These are phyloP conservation scores for Phytopythium oedochilum DNA, from an alignment of 352 stramenopile genomes.

Conservation along the genomic window DNA sequence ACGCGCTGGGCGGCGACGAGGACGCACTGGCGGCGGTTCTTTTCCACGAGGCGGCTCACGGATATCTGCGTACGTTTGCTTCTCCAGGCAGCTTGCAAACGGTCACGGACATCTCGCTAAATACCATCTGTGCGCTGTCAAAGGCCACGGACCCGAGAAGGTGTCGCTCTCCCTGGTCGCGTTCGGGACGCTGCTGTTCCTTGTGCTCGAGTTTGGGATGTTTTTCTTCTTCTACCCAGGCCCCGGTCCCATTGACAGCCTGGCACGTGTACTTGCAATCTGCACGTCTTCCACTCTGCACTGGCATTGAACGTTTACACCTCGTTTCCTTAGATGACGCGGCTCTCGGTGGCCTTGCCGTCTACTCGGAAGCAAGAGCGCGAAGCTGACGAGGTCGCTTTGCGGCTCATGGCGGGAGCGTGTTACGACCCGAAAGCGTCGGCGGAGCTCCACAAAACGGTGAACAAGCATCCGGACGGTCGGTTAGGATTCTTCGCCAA, in stretches of 20 bases:
- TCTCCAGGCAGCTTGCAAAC: too few species aligned
- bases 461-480: not conserved
- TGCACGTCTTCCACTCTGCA: too few species aligned
- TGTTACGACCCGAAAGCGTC: conserved; percentile 52
- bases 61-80: conserved; percentile 38
- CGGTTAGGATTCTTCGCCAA: not conserved
- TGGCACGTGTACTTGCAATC: not conserved
- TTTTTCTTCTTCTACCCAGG: conserved; percentile 6
- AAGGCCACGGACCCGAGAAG: conserved; percentile 67
- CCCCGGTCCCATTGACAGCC: not conserved
- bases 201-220: conserved; percentile 4
- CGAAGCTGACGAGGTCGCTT: conserved; percentile 46
- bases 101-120: too few species aligned
- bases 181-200: not conserved
- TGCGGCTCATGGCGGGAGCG: conserved; percentile 44
- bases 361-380: conserved; percentile 46
- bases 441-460: conserved; percentile 31
- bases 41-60: conserved; percentile 69
- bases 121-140: too few species aligned
- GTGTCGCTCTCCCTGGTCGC: conserved; percentile 47
- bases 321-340: too few species aligned
- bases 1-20: conserved; percentile 41
- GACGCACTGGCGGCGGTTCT: conserved; percentile 65
- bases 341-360: conserved; percentile 37
- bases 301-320: too few species aligned